These are phyloP conservation scores for Aquilaria sinensis DNA, from an alignment of 345 rosid species.

Conservation along the genomic window DNA sequence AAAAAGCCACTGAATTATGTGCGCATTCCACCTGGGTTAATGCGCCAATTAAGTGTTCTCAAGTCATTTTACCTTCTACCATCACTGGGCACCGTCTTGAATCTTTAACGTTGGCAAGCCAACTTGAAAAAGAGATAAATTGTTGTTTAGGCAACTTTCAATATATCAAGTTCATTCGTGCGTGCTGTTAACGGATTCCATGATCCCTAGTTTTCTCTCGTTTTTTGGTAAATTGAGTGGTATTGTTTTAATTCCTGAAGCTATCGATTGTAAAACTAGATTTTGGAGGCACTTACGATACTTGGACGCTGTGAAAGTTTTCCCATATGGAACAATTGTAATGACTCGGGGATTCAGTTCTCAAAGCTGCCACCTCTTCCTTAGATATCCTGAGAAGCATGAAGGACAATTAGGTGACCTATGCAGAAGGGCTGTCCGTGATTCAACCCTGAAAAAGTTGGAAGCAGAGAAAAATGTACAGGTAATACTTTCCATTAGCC, in stretches of 20 bases:
- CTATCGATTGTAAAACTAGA: conserved; percentile 26
- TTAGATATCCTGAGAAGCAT: conserved; percentile 52
- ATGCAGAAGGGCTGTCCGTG: conserved; percentile 48
- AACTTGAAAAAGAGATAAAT: conserved; percentile 72
- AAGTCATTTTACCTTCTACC: conserved; percentile 73
- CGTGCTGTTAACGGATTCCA: conserved; percentile 13
- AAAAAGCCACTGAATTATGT: conserved; percentile 44
- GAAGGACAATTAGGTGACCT: conserved; percentile 58
- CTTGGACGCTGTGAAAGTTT: conserved; percentile 60
- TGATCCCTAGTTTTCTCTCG: background rate
- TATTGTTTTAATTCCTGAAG: too few species aligned
- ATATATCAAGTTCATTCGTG: conserved; percentile 61
- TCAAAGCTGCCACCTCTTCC: conserved; percentile 76
- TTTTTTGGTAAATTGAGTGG: too few species aligned
- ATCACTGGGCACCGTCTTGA: conserved; percentile 74
- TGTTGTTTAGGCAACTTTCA: conserved; percentile 32
- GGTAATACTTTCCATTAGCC: conserved; percentile 27
- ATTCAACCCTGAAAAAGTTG: conserved; percentile 54
- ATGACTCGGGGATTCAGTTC: conserved; percentile 90
- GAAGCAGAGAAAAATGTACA: conserved; percentile 59
- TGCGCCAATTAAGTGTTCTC: conserved; percentile 32
- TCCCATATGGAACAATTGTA: conserved; percentile 85
- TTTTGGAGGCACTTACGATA: conserved; percentile 78
- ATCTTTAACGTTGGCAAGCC: conserved; percentile 80
- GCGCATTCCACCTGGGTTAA: conserved; percentile 76